These are phyloP conservation scores for Guadua angustifolia DNA, from an alignment of 176 grass and related monocot species.

Conservation along the genomic window DNA sequence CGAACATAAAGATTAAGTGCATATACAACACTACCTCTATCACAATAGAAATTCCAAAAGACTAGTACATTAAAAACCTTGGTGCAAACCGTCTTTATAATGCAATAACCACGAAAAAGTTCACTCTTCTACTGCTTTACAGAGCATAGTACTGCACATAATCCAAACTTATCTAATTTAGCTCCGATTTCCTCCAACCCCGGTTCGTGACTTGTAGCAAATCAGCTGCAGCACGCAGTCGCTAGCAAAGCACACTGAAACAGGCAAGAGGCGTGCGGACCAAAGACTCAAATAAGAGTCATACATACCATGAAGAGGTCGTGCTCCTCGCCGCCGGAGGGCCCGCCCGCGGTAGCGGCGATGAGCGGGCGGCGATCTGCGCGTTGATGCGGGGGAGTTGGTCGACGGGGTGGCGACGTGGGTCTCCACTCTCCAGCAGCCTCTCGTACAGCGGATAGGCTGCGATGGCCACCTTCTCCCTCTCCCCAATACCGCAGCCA, in stretches of 20 bases:
- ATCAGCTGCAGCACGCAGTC: background rate
- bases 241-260: background rate
- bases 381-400: constrained; percentile 91
- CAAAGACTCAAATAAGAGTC: background rate
- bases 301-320: constrained; percentile 93
- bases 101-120: background rate
- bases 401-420: constrained; percentile 93
- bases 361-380: constrained; percentile 75
- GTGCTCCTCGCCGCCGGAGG: constrained; percentile 72
- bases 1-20: no score
- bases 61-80: background rate
- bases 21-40: no score
- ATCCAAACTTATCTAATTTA: no score
- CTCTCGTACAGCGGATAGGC: constrained; percentile 90
- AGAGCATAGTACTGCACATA: background rate
- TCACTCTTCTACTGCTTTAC: background rate
- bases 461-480: no score
- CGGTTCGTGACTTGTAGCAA: background rate
- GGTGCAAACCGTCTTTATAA: background rate
- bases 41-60: background rate
- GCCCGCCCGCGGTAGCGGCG: constrained; percentile 48
- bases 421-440: constrained; percentile 75
- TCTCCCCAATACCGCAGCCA: no score
- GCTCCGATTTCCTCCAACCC: no score
- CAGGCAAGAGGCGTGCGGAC: background rate